Percentiles rank a stretch among this genome's conserved stretches.
Evolutionary conservation across 2,329 filamentous ascomycete genomes (phyloP).

Genomic region (Aspergillus uvarum): DNA sequence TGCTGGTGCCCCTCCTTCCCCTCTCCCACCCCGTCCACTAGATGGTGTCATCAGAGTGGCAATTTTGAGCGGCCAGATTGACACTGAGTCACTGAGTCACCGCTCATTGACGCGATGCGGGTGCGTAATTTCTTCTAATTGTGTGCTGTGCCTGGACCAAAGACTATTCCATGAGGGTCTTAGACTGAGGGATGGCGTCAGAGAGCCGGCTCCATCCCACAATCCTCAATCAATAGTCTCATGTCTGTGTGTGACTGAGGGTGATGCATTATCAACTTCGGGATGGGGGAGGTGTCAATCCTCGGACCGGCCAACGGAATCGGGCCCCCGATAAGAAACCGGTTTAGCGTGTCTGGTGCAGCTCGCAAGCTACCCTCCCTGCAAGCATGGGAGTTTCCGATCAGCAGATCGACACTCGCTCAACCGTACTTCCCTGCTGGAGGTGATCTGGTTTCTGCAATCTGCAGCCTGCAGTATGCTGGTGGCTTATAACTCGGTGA

Average conservation of each 20-base stretch:
- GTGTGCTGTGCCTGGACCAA: background rate
- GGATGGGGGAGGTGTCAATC: background rate
- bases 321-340: background rate
- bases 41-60: background rate
- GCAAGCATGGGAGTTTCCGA: background rate
- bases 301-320: background rate
- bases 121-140: background rate
- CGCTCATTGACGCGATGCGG: background rate
- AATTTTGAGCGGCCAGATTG: background rate
- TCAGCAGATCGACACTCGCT: background rate
- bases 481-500: background rate
- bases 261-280: background rate
- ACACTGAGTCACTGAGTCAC: background rate
- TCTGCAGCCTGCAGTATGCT: background rate
- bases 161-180: background rate
- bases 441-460: background rate
- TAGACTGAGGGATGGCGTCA: background rate
- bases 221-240: background rate
- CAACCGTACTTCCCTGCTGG: background rate
- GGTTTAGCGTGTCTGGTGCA: no score
- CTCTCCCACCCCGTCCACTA: background rate
- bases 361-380: background rate
- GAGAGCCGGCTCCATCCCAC: background rate
- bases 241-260: background rate
- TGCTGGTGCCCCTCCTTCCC: background rate